These are phyloP conservation scores for Phragmites australis DNA, from an alignment of 176 grass and related monocot genomes.

Conservation along the genomic window DNA sequence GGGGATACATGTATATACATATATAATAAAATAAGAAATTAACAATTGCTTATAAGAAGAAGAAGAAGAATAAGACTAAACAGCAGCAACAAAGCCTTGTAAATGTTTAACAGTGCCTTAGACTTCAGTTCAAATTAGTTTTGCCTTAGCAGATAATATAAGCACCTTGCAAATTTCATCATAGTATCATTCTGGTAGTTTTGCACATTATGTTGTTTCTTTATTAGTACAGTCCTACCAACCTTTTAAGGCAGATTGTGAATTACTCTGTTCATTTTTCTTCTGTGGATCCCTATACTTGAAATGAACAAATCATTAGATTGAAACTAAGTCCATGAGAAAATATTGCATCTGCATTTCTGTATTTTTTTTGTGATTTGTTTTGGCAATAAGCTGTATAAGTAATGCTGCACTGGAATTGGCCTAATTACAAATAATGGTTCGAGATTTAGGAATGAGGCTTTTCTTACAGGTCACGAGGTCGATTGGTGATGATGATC, in stretches of 20 bases:
- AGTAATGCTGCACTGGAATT: background rate
- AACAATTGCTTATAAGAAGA: too few relatives aligned
- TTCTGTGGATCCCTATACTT: background rate
- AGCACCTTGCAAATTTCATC: background rate
- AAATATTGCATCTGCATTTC: constrained; percentile 7
- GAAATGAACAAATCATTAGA: background rate
- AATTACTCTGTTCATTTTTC: constrained; percentile 16
- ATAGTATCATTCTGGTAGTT: background rate
- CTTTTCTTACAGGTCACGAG: constrained; percentile 78
- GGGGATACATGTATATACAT: too few relatives aligned
- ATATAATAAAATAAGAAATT: too few relatives aligned
- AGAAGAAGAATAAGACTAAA: too few relatives aligned
- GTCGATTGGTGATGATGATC: constrained; percentile 93
- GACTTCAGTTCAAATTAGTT: background rate
- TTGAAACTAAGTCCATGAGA: background rate
- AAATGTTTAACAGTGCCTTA: background rate
- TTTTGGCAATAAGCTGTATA: background rate
- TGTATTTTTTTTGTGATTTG: background rate
- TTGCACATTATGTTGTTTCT: background rate
- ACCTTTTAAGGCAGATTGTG: background rate
- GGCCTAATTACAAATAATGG: background rate
- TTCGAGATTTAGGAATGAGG: background rate
- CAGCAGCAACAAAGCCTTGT: too few relatives aligned
- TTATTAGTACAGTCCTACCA: background rate
- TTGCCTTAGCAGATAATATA: background rate